phyloP scores from a whole-genome alignment of 2,329 filamentous ascomycete genomes.

The Metarhizium humberi region DNA sequence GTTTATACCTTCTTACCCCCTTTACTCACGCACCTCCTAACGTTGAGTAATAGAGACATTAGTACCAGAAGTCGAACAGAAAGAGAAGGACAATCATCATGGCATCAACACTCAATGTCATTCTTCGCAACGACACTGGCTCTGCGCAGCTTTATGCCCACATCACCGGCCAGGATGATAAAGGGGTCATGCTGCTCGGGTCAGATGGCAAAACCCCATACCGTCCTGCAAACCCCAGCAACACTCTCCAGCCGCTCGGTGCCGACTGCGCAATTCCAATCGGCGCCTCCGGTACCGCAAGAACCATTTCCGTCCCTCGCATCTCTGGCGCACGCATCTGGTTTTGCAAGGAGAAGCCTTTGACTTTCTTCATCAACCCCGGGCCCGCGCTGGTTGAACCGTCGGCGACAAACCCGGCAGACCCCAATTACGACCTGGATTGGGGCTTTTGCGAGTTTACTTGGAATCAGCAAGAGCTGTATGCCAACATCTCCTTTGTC shows the following conservation, averaged over 20 bases:
- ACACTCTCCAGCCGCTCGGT: constrained; percentile 39
- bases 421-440: constrained; percentile 50
- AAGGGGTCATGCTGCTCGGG: constrained; percentile 51
- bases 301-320: constrained; percentile 56
- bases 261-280: constrained; percentile 55
- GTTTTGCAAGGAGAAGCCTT: constrained; percentile 51
- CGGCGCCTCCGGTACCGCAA: constrained; percentile 49
- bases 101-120: constrained; percentile 39
- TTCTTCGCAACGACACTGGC: constrained; percentile 55
- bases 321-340: constrained; percentile 64
- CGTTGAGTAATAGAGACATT: background rate
- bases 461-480: constrained; percentile 51
- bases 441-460: constrained; percentile 67
- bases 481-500: constrained; percentile 63
- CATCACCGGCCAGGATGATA: constrained; percentile 55
- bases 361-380: constrained; percentile 63
- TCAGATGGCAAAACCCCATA: constrained; percentile 58
- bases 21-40: background rate
- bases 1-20: too few species aligned
- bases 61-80: background rate
- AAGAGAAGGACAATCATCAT: constrained; percentile 3
- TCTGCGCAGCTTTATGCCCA: constrained; percentile 53
- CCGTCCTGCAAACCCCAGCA: constrained; percentile 50
- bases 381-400: constrained; percentile 67
- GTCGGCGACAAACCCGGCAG: constrained; percentile 55